Conservation (phyloP, 768 basidiomycete species). For the Trametes gibbosa region DNA sequence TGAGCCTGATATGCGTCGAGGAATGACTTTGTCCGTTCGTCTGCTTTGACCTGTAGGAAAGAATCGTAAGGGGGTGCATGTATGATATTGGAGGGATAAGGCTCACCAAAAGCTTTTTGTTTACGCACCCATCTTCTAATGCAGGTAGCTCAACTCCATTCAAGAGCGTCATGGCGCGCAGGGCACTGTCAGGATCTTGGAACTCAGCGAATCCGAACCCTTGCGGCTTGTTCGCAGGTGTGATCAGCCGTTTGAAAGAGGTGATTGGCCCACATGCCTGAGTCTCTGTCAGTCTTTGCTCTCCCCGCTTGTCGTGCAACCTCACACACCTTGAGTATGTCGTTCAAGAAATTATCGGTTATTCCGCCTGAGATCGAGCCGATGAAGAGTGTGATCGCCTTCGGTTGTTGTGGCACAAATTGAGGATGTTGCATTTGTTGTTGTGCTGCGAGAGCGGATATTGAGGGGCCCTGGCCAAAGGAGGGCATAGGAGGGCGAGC, state of each 20-base stretch:
- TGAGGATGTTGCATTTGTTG: slow-evolving; percentile 56
- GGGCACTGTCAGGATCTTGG: slow-evolving; percentile 88
- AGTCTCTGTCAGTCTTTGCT: neutral
- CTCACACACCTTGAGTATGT: slow-evolving; percentile 67
- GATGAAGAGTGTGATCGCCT: slow-evolving; percentile 79
- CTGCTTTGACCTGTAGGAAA: slow-evolving; percentile 78
- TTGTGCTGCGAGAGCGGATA: slow-evolving; percentile 87
- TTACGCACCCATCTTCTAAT: slow-evolving; percentile 54
- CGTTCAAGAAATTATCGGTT: slow-evolving; percentile 76
- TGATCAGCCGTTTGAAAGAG: slow-evolving; percentile 90
- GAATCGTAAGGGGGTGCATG: slow-evolving; percentile 30
- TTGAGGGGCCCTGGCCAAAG: slow-evolving; percentile 89
- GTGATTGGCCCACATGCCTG: slow-evolving; percentile 89
- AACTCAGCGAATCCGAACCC: slow-evolving; percentile 97
- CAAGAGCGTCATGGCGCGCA: slow-evolving; percentile 68
- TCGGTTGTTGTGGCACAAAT: slow-evolving; percentile 69
- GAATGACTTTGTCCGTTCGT: slow-evolving; percentile 90
- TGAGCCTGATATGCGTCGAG: slow-evolving; percentile 82
- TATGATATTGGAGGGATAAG: neutral
- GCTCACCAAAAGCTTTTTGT: slow-evolving; percentile 72
- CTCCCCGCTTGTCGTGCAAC: neutral
- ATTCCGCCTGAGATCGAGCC: slow-evolving; percentile 95
- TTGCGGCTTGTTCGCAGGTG: slow-evolving; percentile 90
- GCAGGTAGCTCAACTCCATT: slow-evolving; percentile 64
- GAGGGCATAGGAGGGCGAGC: slow-evolving; percentile 85